Conservation (phyloP, 1,139 yeast genomes). For the Magnusiomyces tetraspermus region DNA sequence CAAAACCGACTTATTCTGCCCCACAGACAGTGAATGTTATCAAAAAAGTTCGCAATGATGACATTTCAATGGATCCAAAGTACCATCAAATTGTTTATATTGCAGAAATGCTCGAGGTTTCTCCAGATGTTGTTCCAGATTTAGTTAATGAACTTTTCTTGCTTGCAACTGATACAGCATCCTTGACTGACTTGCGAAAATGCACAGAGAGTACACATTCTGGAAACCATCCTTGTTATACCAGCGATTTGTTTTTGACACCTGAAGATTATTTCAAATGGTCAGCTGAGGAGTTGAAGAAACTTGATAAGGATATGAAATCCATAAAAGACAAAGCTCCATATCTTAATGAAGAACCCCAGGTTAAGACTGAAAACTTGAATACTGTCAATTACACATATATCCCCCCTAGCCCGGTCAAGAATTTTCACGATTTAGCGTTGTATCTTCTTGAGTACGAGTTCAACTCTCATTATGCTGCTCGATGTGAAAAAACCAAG, state of each 20-base stretch:
- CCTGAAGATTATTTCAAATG: background rate
- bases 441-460: background rate
- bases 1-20: background rate
- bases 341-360: constrained; percentile 1
- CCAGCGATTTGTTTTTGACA: background rate
- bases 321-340: background rate
- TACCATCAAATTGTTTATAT: background rate
- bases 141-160: background rate
- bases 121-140: background rate
- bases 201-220: background rate
- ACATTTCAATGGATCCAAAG: background rate
- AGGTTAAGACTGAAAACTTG: background rate
- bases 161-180: background rate
- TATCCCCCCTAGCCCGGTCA: background rate
- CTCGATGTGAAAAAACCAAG: background rate
- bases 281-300: background rate
- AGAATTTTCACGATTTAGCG: constrained; percentile 1
- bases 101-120: background rate
- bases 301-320: background rate
- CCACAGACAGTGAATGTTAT: background rate
- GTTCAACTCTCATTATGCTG: background rate
- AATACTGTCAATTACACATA: background rate
- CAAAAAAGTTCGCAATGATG: background rate
- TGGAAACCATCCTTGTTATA: constrained; percentile 1
- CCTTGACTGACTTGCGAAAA: constrained; percentile 1